Evolutionary conservation across 2,329 filamentous ascomycete genomes (phyloP).

Genomic region (Aspergillus sojae): DNA sequence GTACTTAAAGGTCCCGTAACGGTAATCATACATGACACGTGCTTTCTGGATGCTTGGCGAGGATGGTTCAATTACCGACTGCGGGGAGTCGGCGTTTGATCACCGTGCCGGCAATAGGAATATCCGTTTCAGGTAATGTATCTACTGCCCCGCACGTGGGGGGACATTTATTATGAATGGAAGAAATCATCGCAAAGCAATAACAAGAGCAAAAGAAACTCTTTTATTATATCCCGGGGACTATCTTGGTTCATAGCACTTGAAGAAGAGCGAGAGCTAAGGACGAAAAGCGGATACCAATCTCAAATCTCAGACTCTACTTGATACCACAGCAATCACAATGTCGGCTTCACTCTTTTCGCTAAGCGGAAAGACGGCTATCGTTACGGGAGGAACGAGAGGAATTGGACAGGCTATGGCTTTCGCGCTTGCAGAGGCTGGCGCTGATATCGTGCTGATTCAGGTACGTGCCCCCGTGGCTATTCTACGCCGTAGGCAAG

Average conservation of each 20-base stretch:
- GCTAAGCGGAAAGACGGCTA: conserved; percentile 45
- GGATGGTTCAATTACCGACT: conserved; percentile 20
- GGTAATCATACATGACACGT: conserved; percentile 13
- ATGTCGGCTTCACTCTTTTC: conserved; percentile 44
- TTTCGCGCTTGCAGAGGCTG: conserved; percentile 50
- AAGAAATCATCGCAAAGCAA: background rate
- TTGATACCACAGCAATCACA: conserved; percentile 13
- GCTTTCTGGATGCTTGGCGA: background rate
- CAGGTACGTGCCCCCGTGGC: conserved; percentile 33
- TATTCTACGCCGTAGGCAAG: background rate
- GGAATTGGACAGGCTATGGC: conserved; percentile 53
- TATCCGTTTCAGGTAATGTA: conserved; percentile 9
- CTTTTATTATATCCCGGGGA: background rate
- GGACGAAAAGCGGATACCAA: background rate
- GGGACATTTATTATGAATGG: conserved; percentile 4
- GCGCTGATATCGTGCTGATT: conserved; percentile 49
- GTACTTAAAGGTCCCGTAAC: conserved; percentile 2
- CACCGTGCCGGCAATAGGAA: conserved; percentile 17
- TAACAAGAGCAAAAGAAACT: background rate
- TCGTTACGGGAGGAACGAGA: conserved; percentile 52
- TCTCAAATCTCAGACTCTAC: background rate
- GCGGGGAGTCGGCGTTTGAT: conserved; percentile 19
- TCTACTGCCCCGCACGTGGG: conserved; percentile 10
- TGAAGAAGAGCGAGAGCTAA: background rate
- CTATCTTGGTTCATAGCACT: no score